Conservation (phyloP, 1,139 yeast species). For the Candida glucosophila region DNA sequence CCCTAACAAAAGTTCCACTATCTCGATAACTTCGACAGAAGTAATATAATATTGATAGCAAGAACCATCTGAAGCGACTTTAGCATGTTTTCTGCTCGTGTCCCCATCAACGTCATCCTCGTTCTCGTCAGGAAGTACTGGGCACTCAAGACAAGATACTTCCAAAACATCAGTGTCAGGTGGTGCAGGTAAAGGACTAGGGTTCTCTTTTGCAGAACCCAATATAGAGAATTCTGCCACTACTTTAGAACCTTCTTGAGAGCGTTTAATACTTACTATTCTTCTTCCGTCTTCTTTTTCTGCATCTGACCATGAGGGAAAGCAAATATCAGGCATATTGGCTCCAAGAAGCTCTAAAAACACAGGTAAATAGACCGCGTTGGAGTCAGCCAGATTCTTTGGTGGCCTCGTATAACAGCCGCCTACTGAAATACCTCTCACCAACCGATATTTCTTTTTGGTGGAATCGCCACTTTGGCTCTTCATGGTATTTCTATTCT, state of each 20-base stretch:
- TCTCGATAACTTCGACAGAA: constrained; percentile 56
- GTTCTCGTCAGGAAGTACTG: constrained; percentile 17
- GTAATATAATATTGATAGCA: constrained; percentile 46
- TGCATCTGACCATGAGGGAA: constrained; percentile 37
- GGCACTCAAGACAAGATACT: constrained; percentile 49
- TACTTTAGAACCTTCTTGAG: constrained; percentile 39
- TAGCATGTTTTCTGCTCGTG: constrained; percentile 9
- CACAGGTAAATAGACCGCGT: constrained; percentile 35
- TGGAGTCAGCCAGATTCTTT: constrained; percentile 25
- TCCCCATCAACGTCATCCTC: constrained; percentile 22
- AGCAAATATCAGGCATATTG: constrained; percentile 36
- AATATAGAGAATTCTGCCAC: constrained; percentile 42
- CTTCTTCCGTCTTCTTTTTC: constrained; percentile 47
- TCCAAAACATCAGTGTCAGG: constrained; percentile 45
- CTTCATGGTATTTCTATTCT: too few species aligned
- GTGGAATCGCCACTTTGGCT: too few species aligned
- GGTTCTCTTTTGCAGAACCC: constrained; percentile 43
- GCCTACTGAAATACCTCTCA: constrained; percentile 53
- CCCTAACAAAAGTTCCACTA: constrained; percentile 52
- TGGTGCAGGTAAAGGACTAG: constrained; percentile 26
- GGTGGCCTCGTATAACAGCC: constrained; percentile 53
- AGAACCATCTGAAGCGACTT: constrained; percentile 10
- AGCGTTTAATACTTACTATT: constrained; percentile 48
- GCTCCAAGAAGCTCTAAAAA: constrained; percentile 38
- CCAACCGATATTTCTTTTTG: constrained; percentile 31